Percentiles rank a stretch among this genome's conserved stretches.
phyloP scores from a whole-genome alignment of 495 filamentous ascomycete species.

The Darksidea phi region DNA sequence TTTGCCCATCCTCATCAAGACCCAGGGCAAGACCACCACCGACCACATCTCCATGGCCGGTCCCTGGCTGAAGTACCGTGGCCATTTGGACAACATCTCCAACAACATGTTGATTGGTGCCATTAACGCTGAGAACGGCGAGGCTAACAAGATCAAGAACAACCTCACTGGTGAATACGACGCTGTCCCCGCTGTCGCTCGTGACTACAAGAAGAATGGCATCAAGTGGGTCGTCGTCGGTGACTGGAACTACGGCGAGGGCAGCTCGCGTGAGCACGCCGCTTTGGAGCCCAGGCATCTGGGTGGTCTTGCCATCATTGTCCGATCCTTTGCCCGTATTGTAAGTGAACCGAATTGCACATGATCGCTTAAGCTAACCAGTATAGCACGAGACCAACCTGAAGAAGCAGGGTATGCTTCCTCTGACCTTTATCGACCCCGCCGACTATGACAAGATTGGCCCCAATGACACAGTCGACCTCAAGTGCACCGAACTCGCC shows the following conservation, averaged over 20 bases:
- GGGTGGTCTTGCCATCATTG: conserved; percentile 95
- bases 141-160: conserved; percentile 99
- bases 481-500: conserved; percentile 84
- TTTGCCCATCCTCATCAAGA: conserved; percentile 96
- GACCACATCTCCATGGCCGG: conserved; percentile 99
- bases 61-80: conserved; percentile 99
- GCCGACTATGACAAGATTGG: conserved; percentile 97
- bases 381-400: conserved; percentile 92
- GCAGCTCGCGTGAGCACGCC: conserved; percentile 94
- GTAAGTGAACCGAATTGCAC: conserved; percentile 42
- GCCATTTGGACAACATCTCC: conserved; percentile 99
- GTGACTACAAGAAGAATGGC: conserved; percentile 97
- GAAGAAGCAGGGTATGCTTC: conserved; percentile 99
- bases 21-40: conserved; percentile 96
- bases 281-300: conserved; percentile 97
- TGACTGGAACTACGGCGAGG: conserved; percentile 99
- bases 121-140: conserved; percentile 89
- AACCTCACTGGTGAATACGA: conserved; percentile 75
- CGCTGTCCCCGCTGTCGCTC: conserved; percentile 88
- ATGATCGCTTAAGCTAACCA: conserved; percentile 19
- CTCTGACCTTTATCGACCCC: conserved; percentile 88
- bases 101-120: conserved; percentile 99
- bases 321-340: conserved; percentile 94
- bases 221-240: conserved; percentile 97
- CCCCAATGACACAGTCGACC: conserved; percentile 86